Percentiles rank a stretch among this genome's conserved stretches.
These are phyloP conservation scores for Ascochyta fabae DNA, from an alignment of 2,329 filamentous ascomycete genomes.

Conservation along the genomic window DNA sequence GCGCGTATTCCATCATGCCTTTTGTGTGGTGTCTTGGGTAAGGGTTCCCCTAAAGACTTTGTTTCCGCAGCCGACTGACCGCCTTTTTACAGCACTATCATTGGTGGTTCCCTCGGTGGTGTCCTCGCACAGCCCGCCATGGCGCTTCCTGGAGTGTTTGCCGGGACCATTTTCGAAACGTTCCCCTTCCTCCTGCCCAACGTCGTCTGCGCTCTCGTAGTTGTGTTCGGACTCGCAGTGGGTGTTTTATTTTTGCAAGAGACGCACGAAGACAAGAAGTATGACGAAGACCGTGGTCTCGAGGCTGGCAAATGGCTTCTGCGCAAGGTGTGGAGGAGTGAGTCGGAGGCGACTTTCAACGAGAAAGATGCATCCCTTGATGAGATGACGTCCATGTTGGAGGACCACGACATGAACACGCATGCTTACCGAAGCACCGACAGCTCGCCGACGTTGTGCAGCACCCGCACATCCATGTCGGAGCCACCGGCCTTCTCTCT, in stretches of 20 bases:
- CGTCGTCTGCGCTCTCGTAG: conserved; percentile 82
- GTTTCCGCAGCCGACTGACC: conserved; percentile 28
- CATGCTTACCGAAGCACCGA: conserved; percentile 66
- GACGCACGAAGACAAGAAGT: conserved; percentile 84
- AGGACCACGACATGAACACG: conserved; percentile 55
- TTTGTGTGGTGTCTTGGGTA: conserved; percentile 96
- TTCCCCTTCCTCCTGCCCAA: conserved; percentile 94
- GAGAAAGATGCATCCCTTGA: conserved; percentile 59
- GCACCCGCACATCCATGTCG: conserved; percentile 40
- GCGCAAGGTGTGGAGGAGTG: conserved; percentile 40
- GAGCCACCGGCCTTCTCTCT: conserved; percentile 45
- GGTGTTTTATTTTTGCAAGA: conserved; percentile 91
- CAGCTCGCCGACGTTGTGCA: conserved; percentile 59
- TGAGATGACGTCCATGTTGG: conserved; percentile 68
- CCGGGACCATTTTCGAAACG: conserved; percentile 78
- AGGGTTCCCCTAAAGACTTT: conserved; percentile 31
- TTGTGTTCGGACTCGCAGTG: conserved; percentile 75
- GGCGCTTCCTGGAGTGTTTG: conserved; percentile 78
- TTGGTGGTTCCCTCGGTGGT: conserved; percentile 91
- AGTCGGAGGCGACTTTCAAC: conserved; percentile 39
- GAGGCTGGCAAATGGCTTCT: conserved; percentile 77
- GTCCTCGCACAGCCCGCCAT: conserved; percentile 85
- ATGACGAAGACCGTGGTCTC: conserved; percentile 75
- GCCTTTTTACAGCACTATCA: conserved; percentile 71
- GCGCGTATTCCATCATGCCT: conserved; percentile 96